phyloP scores from a whole-genome alignment of 225 moss, liverwort and hornwort genomes.

The Straminergon stramineum region DNA sequence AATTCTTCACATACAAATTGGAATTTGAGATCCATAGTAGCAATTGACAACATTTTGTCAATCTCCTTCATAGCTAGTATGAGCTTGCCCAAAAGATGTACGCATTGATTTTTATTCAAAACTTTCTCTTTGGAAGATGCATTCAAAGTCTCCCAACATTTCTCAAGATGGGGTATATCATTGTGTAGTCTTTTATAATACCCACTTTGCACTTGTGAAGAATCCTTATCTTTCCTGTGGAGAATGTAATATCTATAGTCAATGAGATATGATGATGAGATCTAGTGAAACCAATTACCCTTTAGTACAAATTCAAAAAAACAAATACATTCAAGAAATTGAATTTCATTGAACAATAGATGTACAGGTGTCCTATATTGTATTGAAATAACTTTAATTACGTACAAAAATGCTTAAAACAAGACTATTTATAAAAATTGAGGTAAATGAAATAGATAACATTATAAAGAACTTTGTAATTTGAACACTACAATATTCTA shows the following conservation, averaged over 20 bases:
- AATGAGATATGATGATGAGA: neutral
- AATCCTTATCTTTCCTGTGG: neutral
- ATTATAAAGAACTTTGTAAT: neutral
- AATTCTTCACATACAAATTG: neutral
- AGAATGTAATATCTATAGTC: neutral
- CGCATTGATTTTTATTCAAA: neutral
- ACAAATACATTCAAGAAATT: too few species aligned
- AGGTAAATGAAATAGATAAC: neutral
- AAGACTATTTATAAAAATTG: rapidly evolving
- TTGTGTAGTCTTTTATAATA: neutral
- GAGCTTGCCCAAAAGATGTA: neutral
- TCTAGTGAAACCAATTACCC: neutral
- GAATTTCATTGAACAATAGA: neutral
- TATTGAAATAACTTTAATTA: neutral
- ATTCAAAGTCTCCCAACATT: neutral
- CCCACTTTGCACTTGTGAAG: neutral
- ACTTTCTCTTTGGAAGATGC: neutral
- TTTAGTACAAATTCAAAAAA: rapidly evolving
- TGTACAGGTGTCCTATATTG: too few species aligned
- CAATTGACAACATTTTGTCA: neutral
- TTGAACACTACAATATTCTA: neutral
- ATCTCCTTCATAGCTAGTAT: neutral
- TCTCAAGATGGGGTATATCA: neutral
- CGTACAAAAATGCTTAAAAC: too few species aligned
- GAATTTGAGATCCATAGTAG: neutral